Conservation (phyloP, 148 eudicot species). For the Vaccinium corymbosum region DNA sequence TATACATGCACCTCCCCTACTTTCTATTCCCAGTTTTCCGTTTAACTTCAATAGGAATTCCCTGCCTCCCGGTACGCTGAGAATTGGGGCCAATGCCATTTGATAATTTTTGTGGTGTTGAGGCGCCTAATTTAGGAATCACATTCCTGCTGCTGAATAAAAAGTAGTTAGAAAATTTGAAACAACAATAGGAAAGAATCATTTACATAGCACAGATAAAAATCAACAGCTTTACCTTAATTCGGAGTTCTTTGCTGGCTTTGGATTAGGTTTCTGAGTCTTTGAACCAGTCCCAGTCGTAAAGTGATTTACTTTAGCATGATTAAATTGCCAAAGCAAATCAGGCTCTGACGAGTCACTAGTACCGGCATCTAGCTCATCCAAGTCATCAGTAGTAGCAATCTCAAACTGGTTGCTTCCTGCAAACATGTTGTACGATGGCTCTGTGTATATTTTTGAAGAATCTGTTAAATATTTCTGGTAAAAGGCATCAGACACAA, state of each 20-base stretch:
- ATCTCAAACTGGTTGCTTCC: slow-evolving; percentile 54
- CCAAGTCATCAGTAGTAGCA: slow-evolving; percentile 62
- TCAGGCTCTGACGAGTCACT: slow-evolving; percentile 97
- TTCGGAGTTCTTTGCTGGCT: slow-evolving; percentile 54
- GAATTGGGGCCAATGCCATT: slow-evolving; percentile 36
- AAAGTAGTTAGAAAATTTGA: slow-evolving; percentile 13
- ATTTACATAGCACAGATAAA: not conserved
- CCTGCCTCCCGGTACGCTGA: slow-evolving; percentile 54
- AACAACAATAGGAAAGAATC: not conserved
- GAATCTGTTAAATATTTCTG: slow-evolving; percentile 64
- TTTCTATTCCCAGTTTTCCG: slow-evolving; percentile 63
- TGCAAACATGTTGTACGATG: slow-evolving; percentile 45
- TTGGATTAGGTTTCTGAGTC: slow-evolving; percentile 45
- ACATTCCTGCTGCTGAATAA: slow-evolving; percentile 44
- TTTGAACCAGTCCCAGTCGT: slow-evolving; percentile 51
- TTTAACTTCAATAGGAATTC: slow-evolving; percentile 48
- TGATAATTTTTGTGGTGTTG: slow-evolving; percentile 53
- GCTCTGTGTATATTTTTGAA: slow-evolving; percentile 53
- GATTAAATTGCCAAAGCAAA: slow-evolving; percentile 87
- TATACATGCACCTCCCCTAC: slow-evolving; percentile 27
- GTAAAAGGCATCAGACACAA: slow-evolving; percentile 50
- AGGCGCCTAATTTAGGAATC: slow-evolving; percentile 43
- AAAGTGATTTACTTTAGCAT: slow-evolving; percentile 56
- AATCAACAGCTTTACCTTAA: slow-evolving; percentile 42
- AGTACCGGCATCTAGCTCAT: slow-evolving; percentile 93